Base-by-base conservation (phyloP, 2,329 filamentous ascomycete genomes). In the Penicillium sp. region DNA sequence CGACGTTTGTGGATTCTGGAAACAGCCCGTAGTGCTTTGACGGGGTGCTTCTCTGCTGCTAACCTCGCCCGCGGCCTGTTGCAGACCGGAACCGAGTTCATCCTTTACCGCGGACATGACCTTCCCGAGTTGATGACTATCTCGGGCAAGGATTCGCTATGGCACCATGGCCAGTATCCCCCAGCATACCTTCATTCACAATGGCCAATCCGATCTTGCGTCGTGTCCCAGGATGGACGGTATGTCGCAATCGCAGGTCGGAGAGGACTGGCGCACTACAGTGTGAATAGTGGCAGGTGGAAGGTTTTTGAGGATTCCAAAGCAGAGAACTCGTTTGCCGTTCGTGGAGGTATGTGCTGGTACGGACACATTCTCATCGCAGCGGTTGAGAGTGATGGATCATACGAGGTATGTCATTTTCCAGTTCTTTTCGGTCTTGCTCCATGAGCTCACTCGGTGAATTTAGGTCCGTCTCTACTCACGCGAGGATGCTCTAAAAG, bases 281-380 rank as follows among this genome's bases (percentile, higher is more conserved):
- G 94, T 65, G 85, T 97, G 55, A 89, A 89, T 60, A 97, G 93
- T 67, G 90, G 93, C 23, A 84, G 94, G 52, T 99, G 94, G 94
- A 97, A 96, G 69, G 95, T 89, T 0, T 99, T 99, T 69, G 82
- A 88, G 42, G 91, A 92, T 63, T 82, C 86, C 21, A 84, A 82
- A 24, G 83, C 87, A 66, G 94, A 97, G 71, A 91, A 92, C 63
- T 90, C 92, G 56, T 99, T 99, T 68, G 85, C 91, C 20, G 90
- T 99, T 12, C 82, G 92, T 56, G 94, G 94, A 42, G 94, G 94
- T 6, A 96, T 99, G 92, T 97, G 93, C 69, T 99, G 94, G 94
- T 92, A 96, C 68, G 91, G 96, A 60, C 93, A 99, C 72, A 89
- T 97, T 26, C 80, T 99, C 15, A 90, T 97, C 49, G 92, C 91